Conservation (phyloP, 2,329 filamentous ascomycete genomes). For the Talaromyces pinophilus region DNA sequence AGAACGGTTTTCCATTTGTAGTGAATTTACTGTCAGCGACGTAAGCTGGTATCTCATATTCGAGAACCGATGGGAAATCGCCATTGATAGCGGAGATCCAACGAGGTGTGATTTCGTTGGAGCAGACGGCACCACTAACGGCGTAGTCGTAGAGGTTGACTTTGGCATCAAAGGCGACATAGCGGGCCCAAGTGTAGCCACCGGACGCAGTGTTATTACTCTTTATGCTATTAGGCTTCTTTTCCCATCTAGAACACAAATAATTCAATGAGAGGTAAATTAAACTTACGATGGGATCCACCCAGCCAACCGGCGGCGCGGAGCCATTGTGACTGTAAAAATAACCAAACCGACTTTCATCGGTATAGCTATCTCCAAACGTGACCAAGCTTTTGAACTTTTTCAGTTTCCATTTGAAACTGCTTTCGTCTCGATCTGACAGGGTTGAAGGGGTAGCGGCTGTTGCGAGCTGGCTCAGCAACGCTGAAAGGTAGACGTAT, state of each 20-base stretch:
- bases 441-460: background rate
- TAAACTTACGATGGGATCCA: conserved; percentile 47
- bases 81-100: conserved; percentile 53
- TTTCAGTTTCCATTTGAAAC: conserved; percentile 35
- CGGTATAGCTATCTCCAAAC: conserved; percentile 77
- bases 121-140: conserved; percentile 70
- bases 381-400: conserved; percentile 65
- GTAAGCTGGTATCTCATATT: conserved; percentile 58
- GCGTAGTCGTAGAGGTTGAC: conserved; percentile 65
- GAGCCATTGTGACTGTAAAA: conserved; percentile 60
- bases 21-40: conserved; percentile 32
- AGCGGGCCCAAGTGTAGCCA: conserved; percentile 69
- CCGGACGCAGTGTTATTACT: conserved; percentile 61
- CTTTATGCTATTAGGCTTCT: conserved; percentile 21
- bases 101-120: conserved; percentile 65
- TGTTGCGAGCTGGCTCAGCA: conserved; percentile 8
- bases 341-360: conserved; percentile 67
- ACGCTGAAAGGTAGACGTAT: background rate
- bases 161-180: conserved; percentile 61
- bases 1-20: conserved; percentile 29
- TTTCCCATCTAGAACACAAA: background rate
- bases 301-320: conserved; percentile 64
- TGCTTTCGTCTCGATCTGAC: background rate
- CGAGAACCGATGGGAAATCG: conserved; percentile 63
- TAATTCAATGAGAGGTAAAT: background rate